Percentiles rank a stretch among this genome's conserved stretches.
phyloP scores from a whole-genome alignment of 1,284 basidiomycete genomes.

The Puccinia polysora region DNA sequence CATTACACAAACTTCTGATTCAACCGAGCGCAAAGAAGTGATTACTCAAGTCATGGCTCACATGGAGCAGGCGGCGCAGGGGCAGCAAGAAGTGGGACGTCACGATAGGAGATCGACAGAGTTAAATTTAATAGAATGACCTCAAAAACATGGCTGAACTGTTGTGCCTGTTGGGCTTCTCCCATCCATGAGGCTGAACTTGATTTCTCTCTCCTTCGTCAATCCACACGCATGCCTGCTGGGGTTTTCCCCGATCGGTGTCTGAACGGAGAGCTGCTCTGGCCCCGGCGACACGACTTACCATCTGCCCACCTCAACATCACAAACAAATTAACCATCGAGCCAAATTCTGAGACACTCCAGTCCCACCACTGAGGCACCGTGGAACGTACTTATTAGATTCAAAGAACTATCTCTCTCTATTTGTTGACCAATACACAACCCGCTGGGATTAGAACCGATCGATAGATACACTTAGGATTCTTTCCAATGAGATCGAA shows the following conservation, averaged over 20 bases:
- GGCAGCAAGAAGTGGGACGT: constrained; percentile 7
- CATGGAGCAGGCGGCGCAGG: constrained; percentile 30
- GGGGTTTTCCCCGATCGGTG: constrained; percentile 24
- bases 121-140: constrained; percentile 13
- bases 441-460: not conserved
- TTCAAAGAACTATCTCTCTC: not conserved
- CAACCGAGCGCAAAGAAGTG: not conserved
- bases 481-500: constrained; percentile 18
- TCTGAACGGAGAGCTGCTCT: constrained; percentile 30
- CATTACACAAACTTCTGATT: constrained; percentile 15
- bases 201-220: not conserved
- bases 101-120: constrained; percentile 26
- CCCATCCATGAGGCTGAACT: constrained; percentile 2
- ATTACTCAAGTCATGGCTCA: constrained; percentile 36
- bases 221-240: not conserved
- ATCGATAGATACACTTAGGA: constrained; percentile 6
- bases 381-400: too few species aligned
- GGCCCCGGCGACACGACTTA: constrained; percentile 15
- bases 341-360: constrained; percentile 11
- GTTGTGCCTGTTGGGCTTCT: constrained; percentile 5
- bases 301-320: constrained; percentile 6
- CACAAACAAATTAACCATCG: constrained; percentile 8
- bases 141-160: not conserved
- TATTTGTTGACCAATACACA: constrained; percentile 13
- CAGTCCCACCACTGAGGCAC: constrained; percentile 4